Percentiles rank a stretch among this genome's conserved stretches.
Evolutionary conservation across 2,329 filamentous ascomycete species (phyloP).

Genomic region (Neopestalotiopsis sp.): DNA sequence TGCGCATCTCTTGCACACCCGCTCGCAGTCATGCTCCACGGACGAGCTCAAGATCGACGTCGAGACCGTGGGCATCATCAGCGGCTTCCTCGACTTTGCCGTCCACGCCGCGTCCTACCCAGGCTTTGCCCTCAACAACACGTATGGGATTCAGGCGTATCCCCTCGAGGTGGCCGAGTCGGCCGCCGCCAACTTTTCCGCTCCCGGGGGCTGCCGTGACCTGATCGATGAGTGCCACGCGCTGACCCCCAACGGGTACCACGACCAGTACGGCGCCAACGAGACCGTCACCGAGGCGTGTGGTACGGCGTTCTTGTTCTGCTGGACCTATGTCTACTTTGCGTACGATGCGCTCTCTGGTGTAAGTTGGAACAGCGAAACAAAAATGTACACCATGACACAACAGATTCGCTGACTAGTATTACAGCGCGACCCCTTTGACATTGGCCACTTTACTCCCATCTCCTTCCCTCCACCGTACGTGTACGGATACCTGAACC

Average conservation of each 20-base stretch:
- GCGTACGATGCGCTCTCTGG: conserved; percentile 21
- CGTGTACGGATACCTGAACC: conserved; percentile 58
- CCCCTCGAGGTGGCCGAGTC: conserved; percentile 51
- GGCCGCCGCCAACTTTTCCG: conserved; percentile 37
- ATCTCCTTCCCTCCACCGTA: conserved; percentile 57
- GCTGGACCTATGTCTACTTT: conserved; percentile 17
- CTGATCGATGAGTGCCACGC: conserved; percentile 3
- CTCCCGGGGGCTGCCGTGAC: conserved; percentile 6
- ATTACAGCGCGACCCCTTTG: conserved; percentile 43
- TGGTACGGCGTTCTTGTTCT: conserved; percentile 8
- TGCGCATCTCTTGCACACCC: conserved; percentile 22
- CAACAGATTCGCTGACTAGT: neutral
- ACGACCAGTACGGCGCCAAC: conserved; percentile 11
- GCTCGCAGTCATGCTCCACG: neutral
- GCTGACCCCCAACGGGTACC: conserved; percentile 9
- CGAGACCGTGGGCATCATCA: conserved; percentile 70
- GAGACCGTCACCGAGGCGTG: conserved; percentile 8
- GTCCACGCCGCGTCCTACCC: conserved; percentile 64
- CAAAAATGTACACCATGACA: neutral
- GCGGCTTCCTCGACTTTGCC: conserved; percentile 71
- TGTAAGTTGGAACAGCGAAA: conserved; percentile 15
- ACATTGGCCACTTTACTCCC: conserved; percentile 53
- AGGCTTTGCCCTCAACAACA: conserved; percentile 65
- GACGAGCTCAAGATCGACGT: conserved; percentile 35
- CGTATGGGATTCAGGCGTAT: conserved; percentile 67